phyloP scores from a whole-genome alignment of 345 rosid genomes.

The Salix udensis region DNA sequence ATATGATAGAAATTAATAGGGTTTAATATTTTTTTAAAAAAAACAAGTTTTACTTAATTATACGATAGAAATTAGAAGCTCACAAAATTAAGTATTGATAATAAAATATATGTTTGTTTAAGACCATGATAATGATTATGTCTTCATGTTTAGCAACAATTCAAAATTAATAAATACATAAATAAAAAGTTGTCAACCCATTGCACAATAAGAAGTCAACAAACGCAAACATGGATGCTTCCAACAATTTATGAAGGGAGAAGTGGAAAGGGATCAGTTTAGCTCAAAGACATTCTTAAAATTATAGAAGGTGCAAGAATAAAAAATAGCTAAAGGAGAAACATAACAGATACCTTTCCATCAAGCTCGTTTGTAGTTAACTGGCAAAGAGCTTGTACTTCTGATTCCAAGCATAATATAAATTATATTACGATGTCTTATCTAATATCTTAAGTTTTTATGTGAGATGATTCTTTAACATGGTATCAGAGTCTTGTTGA shows the following conservation, averaged over 20 bases:
- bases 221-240: neutral
- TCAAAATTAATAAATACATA: neutral
- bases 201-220: neutral
- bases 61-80: too few relatives aligned
- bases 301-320: neutral
- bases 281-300: neutral
- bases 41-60: too few relatives aligned
- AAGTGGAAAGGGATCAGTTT: neutral
- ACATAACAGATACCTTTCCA: slow-evolving; percentile 48
- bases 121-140: neutral
- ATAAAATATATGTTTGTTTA: too few relatives aligned
- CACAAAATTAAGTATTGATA: too few relatives aligned
- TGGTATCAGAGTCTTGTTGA: too few relatives aligned
- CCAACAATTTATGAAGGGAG: neutral
- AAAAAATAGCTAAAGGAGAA: neutral
- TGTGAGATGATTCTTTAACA: too few relatives aligned
- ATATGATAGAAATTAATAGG: too few relatives aligned
- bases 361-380: slow-evolving; percentile 62
- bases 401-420: slow-evolving; percentile 46
- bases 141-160: neutral
- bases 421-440: too few relatives aligned
- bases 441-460: too few relatives aligned
- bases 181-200: neutral
- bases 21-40: too few relatives aligned
- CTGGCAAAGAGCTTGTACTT: slow-evolving; percentile 68